A percentile compares a stretch with the other conserved stretches of the same genome.
These are phyloP conservation scores for Papilionanthe hybrid DNA, from an alignment of 116 monocot species.

Conservation along the genomic window DNA sequence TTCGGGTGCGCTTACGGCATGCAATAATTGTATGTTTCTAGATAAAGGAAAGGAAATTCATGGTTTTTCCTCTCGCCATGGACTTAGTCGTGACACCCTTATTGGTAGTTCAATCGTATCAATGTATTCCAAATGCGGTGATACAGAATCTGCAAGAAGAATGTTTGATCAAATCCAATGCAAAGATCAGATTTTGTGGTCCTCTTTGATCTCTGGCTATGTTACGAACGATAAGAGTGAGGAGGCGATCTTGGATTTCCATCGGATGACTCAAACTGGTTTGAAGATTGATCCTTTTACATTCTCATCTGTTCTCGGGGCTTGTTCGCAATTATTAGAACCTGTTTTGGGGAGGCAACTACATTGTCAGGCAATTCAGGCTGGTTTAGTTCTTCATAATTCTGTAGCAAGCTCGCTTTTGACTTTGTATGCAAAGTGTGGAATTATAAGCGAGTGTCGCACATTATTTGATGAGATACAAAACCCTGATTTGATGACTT, in stretches of 20 bases:
- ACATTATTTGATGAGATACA: constrained; percentile 38
- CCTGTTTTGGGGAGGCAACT: constrained; percentile 34
- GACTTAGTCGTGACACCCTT: constrained; percentile 12
- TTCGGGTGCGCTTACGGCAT: constrained; percentile 22
- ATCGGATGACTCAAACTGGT: constrained; percentile 25
- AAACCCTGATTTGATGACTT: constrained; percentile 55
- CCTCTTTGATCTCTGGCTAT: constrained; percentile 55
- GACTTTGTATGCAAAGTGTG: constrained; percentile 66
- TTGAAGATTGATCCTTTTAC: constrained; percentile 28
- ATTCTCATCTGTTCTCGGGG: constrained; percentile 39
- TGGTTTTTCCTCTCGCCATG: constrained; percentile 34
- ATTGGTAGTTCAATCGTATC: constrained; percentile 34
- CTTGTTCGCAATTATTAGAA: constrained; percentile 36
- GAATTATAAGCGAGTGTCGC: constrained; percentile 40
- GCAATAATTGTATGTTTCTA: constrained; percentile 12
- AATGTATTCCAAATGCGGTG: constrained; percentile 47
- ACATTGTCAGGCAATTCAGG: constrained; percentile 45
- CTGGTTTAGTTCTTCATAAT: constrained; percentile 23
- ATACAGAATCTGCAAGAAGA: constrained; percentile 17
- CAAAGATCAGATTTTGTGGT: constrained; percentile 46
- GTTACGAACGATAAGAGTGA: constrained; percentile 29
- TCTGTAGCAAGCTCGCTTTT: constrained; percentile 44
- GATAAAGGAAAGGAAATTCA: constrained; percentile 48
- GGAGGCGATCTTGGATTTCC: constrained; percentile 39
- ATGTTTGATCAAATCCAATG: constrained; percentile 25